Evolutionary conservation across 2,329 filamentous ascomycete species (phyloP).

Genomic region (Claviceps sp.): DNA sequence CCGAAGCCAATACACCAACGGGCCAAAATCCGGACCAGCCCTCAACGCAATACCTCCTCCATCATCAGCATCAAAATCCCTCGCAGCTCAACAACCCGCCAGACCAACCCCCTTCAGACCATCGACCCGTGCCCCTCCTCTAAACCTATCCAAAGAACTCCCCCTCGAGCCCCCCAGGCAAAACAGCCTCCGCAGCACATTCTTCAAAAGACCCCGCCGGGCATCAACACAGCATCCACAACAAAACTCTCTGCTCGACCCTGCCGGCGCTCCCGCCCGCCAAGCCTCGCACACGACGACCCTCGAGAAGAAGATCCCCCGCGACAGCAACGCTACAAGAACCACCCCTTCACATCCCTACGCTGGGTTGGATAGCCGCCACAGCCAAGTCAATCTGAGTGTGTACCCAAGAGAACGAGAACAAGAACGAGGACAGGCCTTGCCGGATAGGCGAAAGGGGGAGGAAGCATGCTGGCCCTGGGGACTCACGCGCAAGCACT

Average conservation of each 20-base stretch:
- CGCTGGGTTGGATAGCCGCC: neutral
- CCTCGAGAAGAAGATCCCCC: neutral
- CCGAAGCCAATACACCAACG: too few species aligned
- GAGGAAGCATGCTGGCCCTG: too few species aligned
- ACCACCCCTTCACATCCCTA: neutral
- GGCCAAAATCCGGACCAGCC: too few species aligned
- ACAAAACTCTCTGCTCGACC: neutral
- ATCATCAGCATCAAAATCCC: neutral
- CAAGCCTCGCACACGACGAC: neutral
- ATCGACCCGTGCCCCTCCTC: neutral
- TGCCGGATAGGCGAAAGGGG: too few species aligned
- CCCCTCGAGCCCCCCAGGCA: slow-evolving; percentile 8
- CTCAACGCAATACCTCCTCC: too few species aligned
- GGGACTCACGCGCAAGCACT: slow-evolving; percentile 3
- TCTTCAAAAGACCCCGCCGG: neutral
- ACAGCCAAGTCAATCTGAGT: neutral
- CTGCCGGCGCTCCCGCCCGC: neutral
- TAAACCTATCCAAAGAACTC: slow-evolving; percentile 9
- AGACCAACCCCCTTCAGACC: slow-evolving; percentile 1
- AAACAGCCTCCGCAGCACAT: slow-evolving; percentile 4
- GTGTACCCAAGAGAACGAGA: neutral
- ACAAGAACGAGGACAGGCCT: neutral
- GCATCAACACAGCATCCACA: neutral
- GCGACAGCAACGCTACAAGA: too few species aligned
- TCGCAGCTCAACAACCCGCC: slow-evolving; percentile 2